Conservation (phyloP, 129 eudicot species). For the Pittosporum tobira region DNA sequence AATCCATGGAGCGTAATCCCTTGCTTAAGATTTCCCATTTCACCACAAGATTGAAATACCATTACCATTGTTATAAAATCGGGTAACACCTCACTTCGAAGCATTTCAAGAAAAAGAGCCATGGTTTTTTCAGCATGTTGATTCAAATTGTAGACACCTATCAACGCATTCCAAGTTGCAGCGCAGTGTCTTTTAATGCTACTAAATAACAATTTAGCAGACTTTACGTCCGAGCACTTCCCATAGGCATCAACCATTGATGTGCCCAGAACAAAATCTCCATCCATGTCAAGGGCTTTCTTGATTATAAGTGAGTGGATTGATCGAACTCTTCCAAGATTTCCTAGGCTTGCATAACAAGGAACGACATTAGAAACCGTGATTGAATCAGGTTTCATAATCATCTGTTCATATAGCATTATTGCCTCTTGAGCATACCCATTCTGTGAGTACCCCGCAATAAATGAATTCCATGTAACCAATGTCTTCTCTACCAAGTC, state of each 20-base stretch:
- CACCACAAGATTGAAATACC: slow-evolving; percentile 28
- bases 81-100: slow-evolving; percentile 11
- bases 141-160: slow-evolving; percentile 22
- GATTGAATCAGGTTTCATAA: slow-evolving; percentile 33
- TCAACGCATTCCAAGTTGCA: slow-evolving; percentile 37
- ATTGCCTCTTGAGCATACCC: slow-evolving; percentile 30
- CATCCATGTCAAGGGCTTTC: slow-evolving; percentile 20
- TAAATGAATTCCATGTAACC: slow-evolving; percentile 36
- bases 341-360: slow-evolving; percentile 25
- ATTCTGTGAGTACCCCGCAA: slow-evolving; percentile 24
- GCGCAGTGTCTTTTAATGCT: slow-evolving; percentile 17
- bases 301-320: slow-evolving; percentile 28
- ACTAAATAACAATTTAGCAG: slow-evolving; percentile 26
- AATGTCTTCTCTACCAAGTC: slow-evolving; percentile 24
- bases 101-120: slow-evolving; percentile 26
- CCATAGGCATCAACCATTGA: slow-evolving; percentile 42
- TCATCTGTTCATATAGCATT: slow-evolving; percentile 24
- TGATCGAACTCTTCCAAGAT: slow-evolving; percentile 14
- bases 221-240: slow-evolving; percentile 31
- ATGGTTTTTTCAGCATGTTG: slow-evolving; percentile 18
- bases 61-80: slow-evolving; percentile 28
- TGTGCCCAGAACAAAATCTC: slow-evolving; percentile 30
- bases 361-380: slow-evolving; percentile 35
- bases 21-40: slow-evolving; percentile 17
- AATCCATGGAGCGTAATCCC: slow-evolving; percentile 29